Evolutionary conservation across 805 yeast genomes (phyloP).

Genomic region (Myxozyma mucilagina): DNA sequence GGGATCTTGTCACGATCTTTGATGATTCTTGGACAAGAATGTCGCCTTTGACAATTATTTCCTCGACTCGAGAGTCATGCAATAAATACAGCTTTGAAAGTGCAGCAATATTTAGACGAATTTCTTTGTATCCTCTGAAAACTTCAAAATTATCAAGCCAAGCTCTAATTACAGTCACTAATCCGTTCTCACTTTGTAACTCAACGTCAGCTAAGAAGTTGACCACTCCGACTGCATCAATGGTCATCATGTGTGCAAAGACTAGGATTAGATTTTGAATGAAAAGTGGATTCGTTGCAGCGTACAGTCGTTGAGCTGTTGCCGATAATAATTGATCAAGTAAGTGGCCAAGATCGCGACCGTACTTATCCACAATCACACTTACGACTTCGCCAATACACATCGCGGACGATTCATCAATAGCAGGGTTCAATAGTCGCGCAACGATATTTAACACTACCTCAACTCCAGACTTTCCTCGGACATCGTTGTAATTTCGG

Average conservation of each 20-base stretch:
- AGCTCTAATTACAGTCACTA: slow-evolving; percentile 62
- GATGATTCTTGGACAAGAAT: slow-evolving; percentile 54
- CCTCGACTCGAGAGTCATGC: slow-evolving; percentile 54
- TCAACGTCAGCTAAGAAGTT: slow-evolving; percentile 52
- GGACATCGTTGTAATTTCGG: slow-evolving; percentile 15
- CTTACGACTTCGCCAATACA: slow-evolving; percentile 70
- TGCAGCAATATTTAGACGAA: slow-evolving; percentile 66
- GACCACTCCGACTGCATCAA: slow-evolving; percentile 63
- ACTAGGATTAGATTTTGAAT: slow-evolving; percentile 76
- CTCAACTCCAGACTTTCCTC: slow-evolving; percentile 51
- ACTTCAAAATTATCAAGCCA: slow-evolving; percentile 86
- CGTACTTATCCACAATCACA: slow-evolving; percentile 53
- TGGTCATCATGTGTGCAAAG: slow-evolving; percentile 66
- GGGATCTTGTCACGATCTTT: slow-evolving; percentile 83
- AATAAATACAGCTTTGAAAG: slow-evolving; percentile 64
- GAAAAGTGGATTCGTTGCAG: slow-evolving; percentile 69
- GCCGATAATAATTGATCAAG: slow-evolving; percentile 66
- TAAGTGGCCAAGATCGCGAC: slow-evolving; percentile 43
- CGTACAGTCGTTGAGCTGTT: slow-evolving; percentile 62
- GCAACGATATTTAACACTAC: slow-evolving; percentile 64
- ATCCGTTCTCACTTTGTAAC: slow-evolving; percentile 42
- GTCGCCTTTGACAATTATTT: slow-evolving; percentile 73
- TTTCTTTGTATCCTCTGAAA: slow-evolving; percentile 73
- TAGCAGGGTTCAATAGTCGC: slow-evolving; percentile 63
- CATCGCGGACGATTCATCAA: slow-evolving; percentile 79